Evolutionary conservation across 2,329 filamentous ascomycete genomes (phyloP).

Genomic region (Fusarium ramigenum): DNA sequence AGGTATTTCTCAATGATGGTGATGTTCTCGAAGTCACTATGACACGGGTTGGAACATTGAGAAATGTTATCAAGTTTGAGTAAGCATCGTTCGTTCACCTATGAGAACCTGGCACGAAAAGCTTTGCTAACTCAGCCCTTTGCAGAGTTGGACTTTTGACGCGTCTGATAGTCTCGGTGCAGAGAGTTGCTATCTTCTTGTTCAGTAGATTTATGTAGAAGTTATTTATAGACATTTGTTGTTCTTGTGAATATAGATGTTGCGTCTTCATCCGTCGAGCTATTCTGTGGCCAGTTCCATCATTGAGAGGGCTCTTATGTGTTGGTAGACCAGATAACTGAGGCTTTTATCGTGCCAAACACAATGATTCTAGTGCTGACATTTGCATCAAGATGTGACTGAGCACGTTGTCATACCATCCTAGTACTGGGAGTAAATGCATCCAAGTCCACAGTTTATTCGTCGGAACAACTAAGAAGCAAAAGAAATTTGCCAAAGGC

Average conservation of each 20-base stretch:
- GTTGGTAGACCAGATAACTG: fast-evolving
- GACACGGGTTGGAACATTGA: neutral
- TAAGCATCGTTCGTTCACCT: neutral
- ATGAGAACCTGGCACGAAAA: fast-evolving
- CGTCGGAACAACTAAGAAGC: fast-evolving
- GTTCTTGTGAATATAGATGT: neutral
- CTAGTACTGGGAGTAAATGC: no score
- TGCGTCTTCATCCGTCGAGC: fast-evolving
- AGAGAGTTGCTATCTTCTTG: neutral
- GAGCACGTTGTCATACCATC: no score
- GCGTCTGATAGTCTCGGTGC: neutral
- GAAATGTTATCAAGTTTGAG: neutral
- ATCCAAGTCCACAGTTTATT: no score
- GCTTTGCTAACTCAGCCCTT: fast-evolving
- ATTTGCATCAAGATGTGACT: no score
- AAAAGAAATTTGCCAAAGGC: fast-evolving
- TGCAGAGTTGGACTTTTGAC: neutral
- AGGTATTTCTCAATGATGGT: neutral
- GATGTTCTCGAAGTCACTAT: neutral
- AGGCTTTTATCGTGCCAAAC: no score
- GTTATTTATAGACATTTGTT: fast-evolving
- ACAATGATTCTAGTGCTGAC: no score
- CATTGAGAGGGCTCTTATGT: fast-evolving
- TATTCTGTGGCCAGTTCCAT: neutral
- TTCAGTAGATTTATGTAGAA: neutral